phyloP scores from a whole-genome alignment of 1,284 basidiomycete genomes.

The Ganoderma lucidum region DNA sequence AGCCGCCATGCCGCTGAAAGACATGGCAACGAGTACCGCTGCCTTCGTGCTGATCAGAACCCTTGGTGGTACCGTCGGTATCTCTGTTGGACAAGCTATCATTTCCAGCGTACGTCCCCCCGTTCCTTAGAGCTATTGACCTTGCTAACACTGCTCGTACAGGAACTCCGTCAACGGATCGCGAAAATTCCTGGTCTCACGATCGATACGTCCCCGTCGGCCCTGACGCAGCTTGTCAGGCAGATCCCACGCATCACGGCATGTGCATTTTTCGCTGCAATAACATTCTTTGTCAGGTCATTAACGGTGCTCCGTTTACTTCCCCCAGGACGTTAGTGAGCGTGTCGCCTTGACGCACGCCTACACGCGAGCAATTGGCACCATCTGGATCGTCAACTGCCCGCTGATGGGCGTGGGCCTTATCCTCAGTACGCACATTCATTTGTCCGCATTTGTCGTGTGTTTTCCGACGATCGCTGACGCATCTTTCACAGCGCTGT shows the following conservation, averaged over 20 bases:
- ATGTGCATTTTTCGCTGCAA: constrained; percentile 29
- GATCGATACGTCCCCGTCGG: constrained; percentile 59
- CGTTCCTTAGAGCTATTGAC: neutral
- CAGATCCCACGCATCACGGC: constrained; percentile 64
- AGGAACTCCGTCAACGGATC: constrained; percentile 62
- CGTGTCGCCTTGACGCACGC: constrained; percentile 68
- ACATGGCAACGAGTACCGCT: constrained; percentile 81
- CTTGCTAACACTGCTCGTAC: constrained; percentile 11
- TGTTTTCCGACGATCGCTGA: neutral
- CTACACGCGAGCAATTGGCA: constrained; percentile 72
- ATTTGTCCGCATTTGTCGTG: neutral
- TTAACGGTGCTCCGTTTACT: neutral
- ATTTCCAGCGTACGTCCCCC: constrained; percentile 61
- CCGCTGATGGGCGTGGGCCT: constrained; percentile 67
- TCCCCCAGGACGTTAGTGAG: constrained; percentile 52
- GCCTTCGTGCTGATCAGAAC: constrained; percentile 78
- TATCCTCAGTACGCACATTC: constrained; percentile 54
- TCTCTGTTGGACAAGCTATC: constrained; percentile 76
- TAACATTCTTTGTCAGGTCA: too few relatives aligned
- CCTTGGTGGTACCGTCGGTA: constrained; percentile 82
- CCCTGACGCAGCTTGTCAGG: constrained; percentile 64
- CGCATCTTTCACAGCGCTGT: constrained; percentile 46
- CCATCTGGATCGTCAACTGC: constrained; percentile 77
- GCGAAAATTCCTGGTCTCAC: constrained; percentile 53
- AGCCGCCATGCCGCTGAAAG: constrained; percentile 83